Conservation (phyloP, 2,329 filamentous ascomycete genomes). For the Zalaria sp. region DNA sequence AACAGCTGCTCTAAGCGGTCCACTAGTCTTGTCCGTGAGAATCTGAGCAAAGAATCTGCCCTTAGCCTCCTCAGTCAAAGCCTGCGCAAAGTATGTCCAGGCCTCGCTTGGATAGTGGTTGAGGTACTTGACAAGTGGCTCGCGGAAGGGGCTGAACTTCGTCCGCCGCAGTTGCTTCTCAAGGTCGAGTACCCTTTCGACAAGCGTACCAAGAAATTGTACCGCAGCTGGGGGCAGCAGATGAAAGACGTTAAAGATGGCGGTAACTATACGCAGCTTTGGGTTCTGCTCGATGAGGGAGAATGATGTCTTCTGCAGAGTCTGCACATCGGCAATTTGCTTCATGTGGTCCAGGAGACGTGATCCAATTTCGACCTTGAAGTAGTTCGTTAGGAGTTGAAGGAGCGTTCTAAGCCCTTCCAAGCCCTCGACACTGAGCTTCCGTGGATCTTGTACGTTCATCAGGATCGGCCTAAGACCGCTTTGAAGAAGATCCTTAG, state of each 20-base stretch:
- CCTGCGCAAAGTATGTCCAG: slow-evolving; percentile 65
- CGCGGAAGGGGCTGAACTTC: slow-evolving; percentile 79
- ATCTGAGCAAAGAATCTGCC: slow-evolving; percentile 86
- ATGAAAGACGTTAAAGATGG: slow-evolving; percentile 94
- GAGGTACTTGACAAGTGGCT: slow-evolving; percentile 81
- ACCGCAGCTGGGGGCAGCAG: slow-evolving; percentile 83
- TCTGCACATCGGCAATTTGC: slow-evolving; percentile 65
- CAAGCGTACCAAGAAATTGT: slow-evolving; percentile 77
- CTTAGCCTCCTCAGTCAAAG: slow-evolving; percentile 71
- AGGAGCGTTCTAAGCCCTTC: slow-evolving; percentile 83
- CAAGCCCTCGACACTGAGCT: slow-evolving; percentile 74
- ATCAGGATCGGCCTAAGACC: slow-evolving; percentile 90
- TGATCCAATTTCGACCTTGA: slow-evolving; percentile 94
- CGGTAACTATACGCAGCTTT: slow-evolving; percentile 87
- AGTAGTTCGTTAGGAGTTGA: slow-evolving; percentile 90
- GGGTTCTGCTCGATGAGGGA: slow-evolving; percentile 85
- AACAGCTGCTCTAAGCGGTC: slow-evolving; percentile 58
- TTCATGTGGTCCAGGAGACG: slow-evolving; percentile 90
- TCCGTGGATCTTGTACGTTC: slow-evolving; percentile 86
- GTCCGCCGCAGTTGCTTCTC: slow-evolving; percentile 77
- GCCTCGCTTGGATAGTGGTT: slow-evolving; percentile 86
- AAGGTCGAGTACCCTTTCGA: slow-evolving; percentile 78
- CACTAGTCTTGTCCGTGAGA: slow-evolving; percentile 60
- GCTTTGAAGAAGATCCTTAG: slow-evolving; percentile 88
- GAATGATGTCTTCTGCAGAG: slow-evolving; percentile 83